phyloP scores from a whole-genome alignment of 2,329 filamentous ascomycete species.

The Rhynchosporium secalis region DNA sequence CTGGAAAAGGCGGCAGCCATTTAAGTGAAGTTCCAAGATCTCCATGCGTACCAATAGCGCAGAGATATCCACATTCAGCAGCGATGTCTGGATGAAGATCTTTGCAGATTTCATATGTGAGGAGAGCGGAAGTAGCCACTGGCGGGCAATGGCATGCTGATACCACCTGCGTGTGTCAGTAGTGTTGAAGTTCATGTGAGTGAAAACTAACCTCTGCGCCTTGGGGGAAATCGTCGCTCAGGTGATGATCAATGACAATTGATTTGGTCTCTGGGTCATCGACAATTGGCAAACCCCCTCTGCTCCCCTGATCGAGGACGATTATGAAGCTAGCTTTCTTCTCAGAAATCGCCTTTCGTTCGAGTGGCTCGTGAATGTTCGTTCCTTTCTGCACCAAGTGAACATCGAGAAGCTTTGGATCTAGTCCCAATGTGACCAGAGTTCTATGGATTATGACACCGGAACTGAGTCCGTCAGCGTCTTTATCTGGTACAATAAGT shows the following conservation, averaged over 20 bases:
- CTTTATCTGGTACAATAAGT: slow-evolving; percentile 67
- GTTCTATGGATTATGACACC: slow-evolving; percentile 64
- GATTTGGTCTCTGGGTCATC: slow-evolving; percentile 48
- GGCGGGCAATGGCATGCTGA: slow-evolving; percentile 65
- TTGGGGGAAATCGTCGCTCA: slow-evolving; percentile 56
- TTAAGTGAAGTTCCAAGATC: slow-evolving; percentile 65
- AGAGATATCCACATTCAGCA: slow-evolving; percentile 58
- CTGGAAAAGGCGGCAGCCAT: slow-evolving; percentile 66
- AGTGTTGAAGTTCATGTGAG: neutral
- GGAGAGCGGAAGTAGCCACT: slow-evolving; percentile 62
- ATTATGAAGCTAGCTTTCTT: slow-evolving; percentile 58
- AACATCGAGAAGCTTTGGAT: slow-evolving; percentile 52
- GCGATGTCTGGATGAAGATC: slow-evolving; percentile 53
- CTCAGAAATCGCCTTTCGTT: slow-evolving; percentile 52
- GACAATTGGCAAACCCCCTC: slow-evolving; percentile 54
- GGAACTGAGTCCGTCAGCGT: slow-evolving; percentile 65
- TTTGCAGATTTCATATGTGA: slow-evolving; percentile 64
- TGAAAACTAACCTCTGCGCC: slow-evolving; percentile 31
- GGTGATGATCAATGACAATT: slow-evolving; percentile 67
- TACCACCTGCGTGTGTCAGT: slow-evolving; percentile 49
- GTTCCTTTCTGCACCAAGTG: slow-evolving; percentile 61
- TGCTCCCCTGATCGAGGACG: slow-evolving; percentile 65
- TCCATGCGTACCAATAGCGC: slow-evolving; percentile 64
- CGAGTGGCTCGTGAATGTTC: slow-evolving; percentile 55
- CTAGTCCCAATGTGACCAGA: slow-evolving; percentile 57